phyloP scores from a whole-genome alignment of 148 eudicot species.

The Oxyria digyna region DNA sequence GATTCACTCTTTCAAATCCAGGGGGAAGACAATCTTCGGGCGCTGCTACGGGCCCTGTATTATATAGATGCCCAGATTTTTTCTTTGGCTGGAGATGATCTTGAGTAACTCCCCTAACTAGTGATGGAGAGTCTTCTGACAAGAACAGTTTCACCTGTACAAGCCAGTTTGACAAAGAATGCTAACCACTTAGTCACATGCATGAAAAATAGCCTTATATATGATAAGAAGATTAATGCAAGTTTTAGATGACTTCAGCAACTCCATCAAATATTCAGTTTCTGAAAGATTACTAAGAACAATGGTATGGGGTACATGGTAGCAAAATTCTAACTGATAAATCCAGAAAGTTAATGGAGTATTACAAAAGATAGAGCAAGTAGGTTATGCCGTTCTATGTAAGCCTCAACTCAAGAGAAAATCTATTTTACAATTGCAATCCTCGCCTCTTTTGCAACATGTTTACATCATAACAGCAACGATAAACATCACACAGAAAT shows the following conservation, averaged over 20 bases:
- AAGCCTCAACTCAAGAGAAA: too few species aligned
- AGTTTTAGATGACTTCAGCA: background rate
- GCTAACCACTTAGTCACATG: background rate
- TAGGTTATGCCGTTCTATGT: too few species aligned
- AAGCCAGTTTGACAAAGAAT: background rate
- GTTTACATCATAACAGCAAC: too few species aligned
- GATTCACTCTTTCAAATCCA: slow-evolving; percentile 35
- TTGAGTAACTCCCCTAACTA: background rate
- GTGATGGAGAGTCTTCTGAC: slow-evolving; percentile 1
- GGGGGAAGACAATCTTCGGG: background rate
- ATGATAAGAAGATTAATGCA: background rate
- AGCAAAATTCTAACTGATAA: background rate
- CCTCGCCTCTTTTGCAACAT: too few species aligned
- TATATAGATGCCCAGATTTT: background rate
- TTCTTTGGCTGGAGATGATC: background rate
- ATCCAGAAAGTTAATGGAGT: background rate
- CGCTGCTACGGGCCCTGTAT: background rate
- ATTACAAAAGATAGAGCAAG: background rate
- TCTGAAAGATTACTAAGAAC: background rate
- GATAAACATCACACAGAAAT: too few species aligned
- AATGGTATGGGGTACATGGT: background rate
- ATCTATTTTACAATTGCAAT: too few species aligned
- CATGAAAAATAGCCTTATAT: background rate
- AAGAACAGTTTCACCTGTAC: background rate
- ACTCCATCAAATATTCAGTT: background rate